Conservation (phyloP, 2,329 filamentous ascomycete genomes). For the Fusarium avenaceum region DNA sequence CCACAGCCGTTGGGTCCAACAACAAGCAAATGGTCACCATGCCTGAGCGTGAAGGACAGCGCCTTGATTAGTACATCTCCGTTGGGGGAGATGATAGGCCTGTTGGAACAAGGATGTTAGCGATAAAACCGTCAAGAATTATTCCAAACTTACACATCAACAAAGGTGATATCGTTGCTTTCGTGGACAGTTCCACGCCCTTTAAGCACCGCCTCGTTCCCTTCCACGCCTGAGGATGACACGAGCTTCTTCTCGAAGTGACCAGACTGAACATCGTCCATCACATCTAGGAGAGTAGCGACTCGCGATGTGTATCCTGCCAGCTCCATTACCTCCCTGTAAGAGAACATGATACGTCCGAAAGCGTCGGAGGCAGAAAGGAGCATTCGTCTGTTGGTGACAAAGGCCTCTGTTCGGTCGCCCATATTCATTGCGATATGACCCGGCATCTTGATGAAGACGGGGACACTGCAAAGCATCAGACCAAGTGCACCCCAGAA, state of each 20-base stretch:
- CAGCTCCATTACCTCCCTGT: conserved; percentile 96
- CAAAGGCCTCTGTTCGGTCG: conserved; percentile 81
- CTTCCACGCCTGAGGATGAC: conserved; percentile 84
- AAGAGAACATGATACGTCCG: conserved; percentile 96
- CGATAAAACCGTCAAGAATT: neutral
- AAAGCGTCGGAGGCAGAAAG: conserved; percentile 96
- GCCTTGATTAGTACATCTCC: conserved; percentile 90
- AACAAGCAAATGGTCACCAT: conserved; percentile 91
- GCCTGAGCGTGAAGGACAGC: conserved; percentile 87
- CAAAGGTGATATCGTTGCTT: conserved; percentile 86
- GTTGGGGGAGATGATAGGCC: conserved; percentile 94
- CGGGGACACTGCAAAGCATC: conserved; percentile 91
- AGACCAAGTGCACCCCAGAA: conserved; percentile 97
- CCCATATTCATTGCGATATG: conserved; percentile 75
- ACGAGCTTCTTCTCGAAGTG: conserved; percentile 97
- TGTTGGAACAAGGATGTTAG: conserved; percentile 48
- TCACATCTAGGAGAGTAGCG: conserved; percentile 88
- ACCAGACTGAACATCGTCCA: conserved; percentile 90
- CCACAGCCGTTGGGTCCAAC: conserved; percentile 98
- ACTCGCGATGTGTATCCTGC: conserved; percentile 96
- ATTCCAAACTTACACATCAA: conserved; percentile 73
- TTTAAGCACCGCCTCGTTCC: conserved; percentile 85
- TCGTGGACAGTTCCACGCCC: conserved; percentile 86
- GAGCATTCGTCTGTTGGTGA: conserved; percentile 93
- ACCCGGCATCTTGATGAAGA: conserved; percentile 93